phyloP scores from a whole-genome alignment of 1,284 basidiomycete species.

The Malassezia globosa region DNA sequence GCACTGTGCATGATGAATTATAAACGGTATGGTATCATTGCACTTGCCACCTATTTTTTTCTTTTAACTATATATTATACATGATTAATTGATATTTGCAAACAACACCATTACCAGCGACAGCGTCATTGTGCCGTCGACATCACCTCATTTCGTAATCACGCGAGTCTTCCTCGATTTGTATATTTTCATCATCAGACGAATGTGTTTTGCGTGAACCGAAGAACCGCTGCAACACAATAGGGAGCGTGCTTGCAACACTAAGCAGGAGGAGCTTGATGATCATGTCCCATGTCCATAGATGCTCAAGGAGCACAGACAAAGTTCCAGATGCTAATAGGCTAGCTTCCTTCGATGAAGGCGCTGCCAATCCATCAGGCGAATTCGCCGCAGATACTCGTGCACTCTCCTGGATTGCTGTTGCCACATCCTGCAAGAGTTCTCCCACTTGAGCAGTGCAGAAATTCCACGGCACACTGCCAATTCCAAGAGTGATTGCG shows the following conservation, averaged over 20 bases:
- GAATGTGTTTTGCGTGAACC: neutral
- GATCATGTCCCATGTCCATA: slow-evolving; percentile 39
- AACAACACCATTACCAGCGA: too few relatives aligned
- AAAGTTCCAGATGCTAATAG: slow-evolving; percentile 26
- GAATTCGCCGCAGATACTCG: neutral
- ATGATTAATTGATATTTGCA: neutral
- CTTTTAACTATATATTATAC: neutral
- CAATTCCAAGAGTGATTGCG: slow-evolving; percentile 32
- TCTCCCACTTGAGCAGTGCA: slow-evolving; percentile 43
- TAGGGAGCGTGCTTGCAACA: slow-evolving; percentile 28
- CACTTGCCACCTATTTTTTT: too few relatives aligned
- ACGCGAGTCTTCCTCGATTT: neutral
- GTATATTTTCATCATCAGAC: neutral
- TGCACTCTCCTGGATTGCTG: slow-evolving; percentile 20
- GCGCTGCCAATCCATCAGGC: too few relatives aligned
- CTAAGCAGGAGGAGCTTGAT: slow-evolving; percentile 32
- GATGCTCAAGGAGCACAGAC: slow-evolving; percentile 25
- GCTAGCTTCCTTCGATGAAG: slow-evolving; percentile 1
- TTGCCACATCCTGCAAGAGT: slow-evolving; percentile 36
- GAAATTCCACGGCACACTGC: slow-evolving; percentile 45
- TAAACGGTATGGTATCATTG: slow-evolving; percentile 2
- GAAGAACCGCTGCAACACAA: slow-evolving; percentile 23
- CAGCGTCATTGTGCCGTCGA: too few relatives aligned
- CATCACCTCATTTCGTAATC: too few relatives aligned
- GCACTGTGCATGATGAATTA: slow-evolving; percentile 9